Evolutionary conservation across 257 asterid species (phyloP).

Genomic region (Solanum virginianum): DNA sequence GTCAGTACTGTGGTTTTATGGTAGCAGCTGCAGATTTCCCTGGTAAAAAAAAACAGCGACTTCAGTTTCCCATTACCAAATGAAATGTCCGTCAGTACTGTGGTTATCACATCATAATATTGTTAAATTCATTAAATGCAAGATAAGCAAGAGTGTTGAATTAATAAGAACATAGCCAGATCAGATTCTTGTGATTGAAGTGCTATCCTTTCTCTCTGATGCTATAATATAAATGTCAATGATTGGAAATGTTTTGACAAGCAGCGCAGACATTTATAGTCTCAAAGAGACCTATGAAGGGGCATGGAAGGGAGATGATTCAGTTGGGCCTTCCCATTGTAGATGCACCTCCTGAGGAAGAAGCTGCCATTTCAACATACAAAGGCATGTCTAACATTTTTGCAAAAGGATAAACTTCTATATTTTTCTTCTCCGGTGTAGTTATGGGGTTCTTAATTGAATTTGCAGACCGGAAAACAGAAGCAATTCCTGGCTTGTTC

Average conservation of each 20-base stretch:
- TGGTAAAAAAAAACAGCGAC: neutral
- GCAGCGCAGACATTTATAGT: slow-evolving; percentile 63
- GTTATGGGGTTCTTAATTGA: slow-evolving; percentile 3
- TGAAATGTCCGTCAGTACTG: neutral
- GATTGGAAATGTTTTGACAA: slow-evolving; percentile 6
- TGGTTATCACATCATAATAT: neutral
- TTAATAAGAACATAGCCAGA: neutral
- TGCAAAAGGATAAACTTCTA: neutral
- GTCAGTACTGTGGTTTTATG: neutral
- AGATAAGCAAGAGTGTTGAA: neutral
- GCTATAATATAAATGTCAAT: neutral
- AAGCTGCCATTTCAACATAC: slow-evolving; percentile 35
- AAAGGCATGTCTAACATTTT: slow-evolving; percentile 38
- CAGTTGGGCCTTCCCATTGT: slow-evolving; percentile 62
- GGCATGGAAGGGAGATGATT: slow-evolving; percentile 91
- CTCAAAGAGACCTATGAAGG: slow-evolving; percentile 69
- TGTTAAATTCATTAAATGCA: neutral
- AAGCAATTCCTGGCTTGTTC: slow-evolving; percentile 60
- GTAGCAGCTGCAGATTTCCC: no score
- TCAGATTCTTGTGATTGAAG: neutral
- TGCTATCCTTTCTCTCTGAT: neutral
- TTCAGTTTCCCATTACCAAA: neutral
- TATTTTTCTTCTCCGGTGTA: neutral
- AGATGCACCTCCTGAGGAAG: slow-evolving; percentile 56
- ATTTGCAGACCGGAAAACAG: slow-evolving; percentile 56